phyloP scores from a whole-genome alignment of 495 filamentous ascomycete genomes.

The Wilcoxina mikolae region DNA sequence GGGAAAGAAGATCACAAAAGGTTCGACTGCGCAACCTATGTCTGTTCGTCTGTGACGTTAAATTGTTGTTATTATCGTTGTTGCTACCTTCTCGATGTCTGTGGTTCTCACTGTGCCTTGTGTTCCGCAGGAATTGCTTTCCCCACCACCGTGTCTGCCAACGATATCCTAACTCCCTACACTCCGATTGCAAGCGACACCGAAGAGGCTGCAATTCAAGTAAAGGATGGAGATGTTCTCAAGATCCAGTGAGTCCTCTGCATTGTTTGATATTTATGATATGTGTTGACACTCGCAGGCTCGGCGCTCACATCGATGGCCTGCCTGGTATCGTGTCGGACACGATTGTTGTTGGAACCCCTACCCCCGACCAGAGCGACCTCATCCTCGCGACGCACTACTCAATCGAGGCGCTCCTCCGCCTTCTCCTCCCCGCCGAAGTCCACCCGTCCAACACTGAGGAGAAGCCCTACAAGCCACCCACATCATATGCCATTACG shows the following conservation, averaged over 20 bases:
- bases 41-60: background rate
- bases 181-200: conserved; percentile 75
- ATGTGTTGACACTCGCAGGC: conserved; percentile 22
- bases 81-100: no score
- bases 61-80: no score
- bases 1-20: conserved; percentile 77
- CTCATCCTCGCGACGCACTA: conserved; percentile 83
- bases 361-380: conserved; percentile 55
- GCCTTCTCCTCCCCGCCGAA: conserved; percentile 79
- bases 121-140: conserved; percentile 66
- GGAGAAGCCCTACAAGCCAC: conserved; percentile 62
- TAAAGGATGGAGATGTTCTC: conserved; percentile 71
- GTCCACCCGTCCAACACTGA: conserved; percentile 61
- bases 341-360: conserved; percentile 51
- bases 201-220: conserved; percentile 59
- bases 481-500: conserved; percentile 70
- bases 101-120: no score
- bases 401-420: conserved; percentile 83
- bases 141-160: conserved; percentile 90
- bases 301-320: conserved; percentile 95
- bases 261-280: background rate
- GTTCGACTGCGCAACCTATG: conserved; percentile 31
- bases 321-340: conserved; percentile 95
- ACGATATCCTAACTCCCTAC: conserved; percentile 89
- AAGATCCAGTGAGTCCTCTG: conserved; percentile 57